Evolutionary conservation across 352 stramenopile genomes (phyloP).

Genomic region (Pythium insidiosum): DNA sequence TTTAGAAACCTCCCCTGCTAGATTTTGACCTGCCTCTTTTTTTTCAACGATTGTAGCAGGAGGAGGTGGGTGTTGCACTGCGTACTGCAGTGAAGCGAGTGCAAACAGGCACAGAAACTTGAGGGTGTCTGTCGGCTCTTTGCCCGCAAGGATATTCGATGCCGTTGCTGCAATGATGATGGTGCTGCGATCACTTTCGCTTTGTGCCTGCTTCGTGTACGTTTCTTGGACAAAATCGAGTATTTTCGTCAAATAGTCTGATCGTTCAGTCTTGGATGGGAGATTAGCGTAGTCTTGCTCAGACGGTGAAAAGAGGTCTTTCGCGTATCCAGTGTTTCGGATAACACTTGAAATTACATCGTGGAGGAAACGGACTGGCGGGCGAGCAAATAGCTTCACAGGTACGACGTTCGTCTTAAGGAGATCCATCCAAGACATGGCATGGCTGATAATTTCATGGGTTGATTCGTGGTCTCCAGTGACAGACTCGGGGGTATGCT

Average conservation of each 20-base stretch:
- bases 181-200: conserved; percentile 1
- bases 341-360: conserved; percentile 71
- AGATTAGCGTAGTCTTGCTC: conserved; percentile 67
- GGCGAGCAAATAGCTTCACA: conserved; percentile 61
- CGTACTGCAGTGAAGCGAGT: conserved; percentile 47
- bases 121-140: conserved; percentile 67
- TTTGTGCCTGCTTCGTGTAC: conserved; percentile 26
- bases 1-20: neutral
- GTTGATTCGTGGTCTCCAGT: conserved; percentile 52
- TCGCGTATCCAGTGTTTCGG: conserved; percentile 51
- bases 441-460: conserved; percentile 48
- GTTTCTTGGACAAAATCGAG: conserved; percentile 62
- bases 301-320: conserved; percentile 28
- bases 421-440: conserved; percentile 77
- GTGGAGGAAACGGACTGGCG: conserved; percentile 76
- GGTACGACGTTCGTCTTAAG: conserved; percentile 61
- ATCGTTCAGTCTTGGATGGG: conserved; percentile 58
- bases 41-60: neutral
- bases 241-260: conserved; percentile 67
- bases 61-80: conserved; percentile 21
- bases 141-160: conserved; percentile 71
- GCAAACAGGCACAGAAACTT: conserved; percentile 67
- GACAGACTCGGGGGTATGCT: conserved; percentile 35
- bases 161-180: conserved; percentile 63
- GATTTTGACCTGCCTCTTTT: neutral